A percentile compares a stretch with the other conserved stretches of the same genome.
phyloP scores from a whole-genome alignment of 2,329 filamentous ascomycete genomes.

The Pseudogymnoascus sp. region DNA sequence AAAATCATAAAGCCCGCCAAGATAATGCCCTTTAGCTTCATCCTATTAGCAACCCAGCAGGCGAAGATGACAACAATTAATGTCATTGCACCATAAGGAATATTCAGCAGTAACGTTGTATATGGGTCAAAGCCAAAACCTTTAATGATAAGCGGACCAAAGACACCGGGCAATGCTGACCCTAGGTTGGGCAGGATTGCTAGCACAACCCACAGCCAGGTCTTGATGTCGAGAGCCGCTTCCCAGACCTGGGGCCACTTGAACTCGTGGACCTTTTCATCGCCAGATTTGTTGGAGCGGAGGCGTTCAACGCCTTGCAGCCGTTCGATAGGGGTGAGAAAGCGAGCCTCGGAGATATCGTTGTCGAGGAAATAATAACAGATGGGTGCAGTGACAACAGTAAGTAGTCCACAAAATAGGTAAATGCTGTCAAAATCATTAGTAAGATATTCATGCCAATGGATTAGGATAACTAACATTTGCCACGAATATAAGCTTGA shows the following conservation, averaged over 20 bases:
- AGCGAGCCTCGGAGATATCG: slow-evolving; percentile 30
- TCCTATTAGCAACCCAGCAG: no score
- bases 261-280: slow-evolving; percentile 48
- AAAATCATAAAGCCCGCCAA: slow-evolving; percentile 48
- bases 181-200: slow-evolving; percentile 20
- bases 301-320: slow-evolving; percentile 47
- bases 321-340: slow-evolving; percentile 44
- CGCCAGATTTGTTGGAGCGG: slow-evolving; percentile 48
- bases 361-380: background rate
- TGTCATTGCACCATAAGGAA: slow-evolving; percentile 32
- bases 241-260: slow-evolving; percentile 42
- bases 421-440: slow-evolving; percentile 41
- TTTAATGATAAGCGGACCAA: slow-evolving; percentile 36
- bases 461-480: slow-evolving; percentile 37
- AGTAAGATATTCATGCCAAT: background rate
- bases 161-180: slow-evolving; percentile 19
- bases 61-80: no score
- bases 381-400: slow-evolving; percentile 36
- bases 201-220: slow-evolving; percentile 30
- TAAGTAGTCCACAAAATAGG: slow-evolving; percentile 45
- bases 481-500: slow-evolving; percentile 31
- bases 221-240: slow-evolving; percentile 28
- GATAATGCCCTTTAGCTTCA: slow-evolving; percentile 43
- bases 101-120: slow-evolving; percentile 35
- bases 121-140: slow-evolving; percentile 36